Conservation (phyloP, 2,329 filamentous ascomycete species). For the Penicillium sp. region DNA sequence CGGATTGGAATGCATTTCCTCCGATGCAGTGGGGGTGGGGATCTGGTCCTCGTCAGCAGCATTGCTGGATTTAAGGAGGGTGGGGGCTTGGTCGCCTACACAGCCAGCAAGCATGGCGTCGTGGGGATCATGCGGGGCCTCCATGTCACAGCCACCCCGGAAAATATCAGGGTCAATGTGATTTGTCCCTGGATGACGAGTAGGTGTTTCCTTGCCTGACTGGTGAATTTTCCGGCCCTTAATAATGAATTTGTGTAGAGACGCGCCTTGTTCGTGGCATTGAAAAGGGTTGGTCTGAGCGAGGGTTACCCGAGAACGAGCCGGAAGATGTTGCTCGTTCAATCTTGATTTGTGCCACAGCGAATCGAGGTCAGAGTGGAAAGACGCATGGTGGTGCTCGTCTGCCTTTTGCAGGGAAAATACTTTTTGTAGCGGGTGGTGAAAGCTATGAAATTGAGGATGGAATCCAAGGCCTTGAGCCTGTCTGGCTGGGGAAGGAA, state of each 20-base stretch:
- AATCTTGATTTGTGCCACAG: constrained; percentile 25
- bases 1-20: constrained; percentile 29
- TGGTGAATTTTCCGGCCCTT: not conserved
- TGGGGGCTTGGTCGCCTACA: constrained; percentile 23
- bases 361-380: constrained; percentile 19
- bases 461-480: constrained; percentile 23
- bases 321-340: constrained; percentile 26
- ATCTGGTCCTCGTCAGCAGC: constrained; percentile 25
- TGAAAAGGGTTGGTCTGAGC: constrained; percentile 26
- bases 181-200: constrained; percentile 20
- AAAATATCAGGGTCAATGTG: constrained; percentile 18
- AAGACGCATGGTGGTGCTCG: constrained; percentile 15
- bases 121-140: constrained; percentile 29
- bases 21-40: constrained; percentile 18
- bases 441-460: constrained; percentile 32
- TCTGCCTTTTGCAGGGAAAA: constrained; percentile 28
- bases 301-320: constrained; percentile 26
- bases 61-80: constrained; percentile 28
- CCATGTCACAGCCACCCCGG: constrained; percentile 18
- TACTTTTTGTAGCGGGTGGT: constrained; percentile 28
- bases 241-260: constrained; percentile 4
- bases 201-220: not conserved
- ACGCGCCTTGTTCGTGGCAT: constrained; percentile 22
- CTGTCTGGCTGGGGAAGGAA: constrained; percentile 41
- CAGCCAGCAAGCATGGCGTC: constrained; percentile 31